Base-by-base conservation (phyloP, 2,329 filamentous ascomycete genomes). In the Diaporthe ilicicola region DNA sequence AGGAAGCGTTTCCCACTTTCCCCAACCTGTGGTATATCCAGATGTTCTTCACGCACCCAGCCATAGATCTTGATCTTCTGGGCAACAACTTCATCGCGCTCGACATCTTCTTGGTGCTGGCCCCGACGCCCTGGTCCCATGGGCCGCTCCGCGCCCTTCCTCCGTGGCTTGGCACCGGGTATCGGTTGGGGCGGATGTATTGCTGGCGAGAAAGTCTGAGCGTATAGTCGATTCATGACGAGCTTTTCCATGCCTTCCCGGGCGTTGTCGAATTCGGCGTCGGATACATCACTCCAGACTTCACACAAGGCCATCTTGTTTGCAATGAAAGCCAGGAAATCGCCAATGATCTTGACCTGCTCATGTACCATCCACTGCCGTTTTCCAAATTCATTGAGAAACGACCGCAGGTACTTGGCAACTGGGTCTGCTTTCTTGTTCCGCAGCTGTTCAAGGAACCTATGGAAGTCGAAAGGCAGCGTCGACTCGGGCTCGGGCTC, bases 291-390 rank as follows among this genome's bases (percentile, higher is more conserved):
- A 70, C 93, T 90, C 96, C 96, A 99, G 3, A 99, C 94, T 73
- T 99, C 96, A 78, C 96, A 99, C 74, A 94, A 89, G 17, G 92
- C 94, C 97, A 99, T 99, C 84, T 98, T 98, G 83, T 97, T 97
- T 67, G 93, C 93, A 74, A 99, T 99, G 78, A 99, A 99, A 54
- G 94, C 91, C 59, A 99, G 85, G 76, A 99, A 99, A 80, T 99
- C 97, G 75, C 94, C 91, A 73, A 99, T 97, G 73, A 99, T 98
- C 83, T 99, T 99, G 79, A 98, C 96, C 81, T 99, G 96, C 82
- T 99, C 96, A 79, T 99, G 96, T 8, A 98, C 96, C 93, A 97
- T 97, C 96, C 96, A 99, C 81, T 98, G 96, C 76, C 95, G 94
- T 84, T 98, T 99, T 44, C 91, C 94, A 82, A 99, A 99, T 80